Evolutionary conservation across 345 rosid genomes (phyloP), one percentile per base, ranked within the genome.

Genomic region (Citrus sinensis): DNA sequence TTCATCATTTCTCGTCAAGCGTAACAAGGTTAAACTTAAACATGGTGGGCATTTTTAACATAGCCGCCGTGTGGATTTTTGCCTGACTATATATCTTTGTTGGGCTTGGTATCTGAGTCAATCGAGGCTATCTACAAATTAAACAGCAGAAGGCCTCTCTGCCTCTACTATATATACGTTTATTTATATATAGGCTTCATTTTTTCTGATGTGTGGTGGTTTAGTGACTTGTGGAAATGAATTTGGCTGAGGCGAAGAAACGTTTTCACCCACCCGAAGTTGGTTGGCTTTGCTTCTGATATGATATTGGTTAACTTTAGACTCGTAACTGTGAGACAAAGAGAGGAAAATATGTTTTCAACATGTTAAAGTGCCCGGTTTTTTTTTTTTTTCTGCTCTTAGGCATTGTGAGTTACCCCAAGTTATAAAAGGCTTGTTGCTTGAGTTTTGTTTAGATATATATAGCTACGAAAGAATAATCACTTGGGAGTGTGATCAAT

Each of bases 231-330:
- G 37, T 19, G 77, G 34, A 11, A 16, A 58, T 25, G 8, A 24
- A 22, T 54, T 64, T 63, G 73, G 82, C 82, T 66, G 82, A 75
- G 85, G 85, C 76, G 85, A 78, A 63, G 13, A 39, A 67, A 67
- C 35, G 77, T 42, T 40, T 74, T 75, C 80, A 79, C 79, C 85
- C 82, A 80, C 80, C 74, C 76, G 65, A 74, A 37, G 6, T 39
- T 46, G 42, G 58, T 37, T 37, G 76, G 55, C 34, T 73, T 37
- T 35, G 46, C 22, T 55, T 73, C 61, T 25, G 25, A 34, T 61
- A 25, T 8, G 8, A n/a, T 22, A 13, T 2, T 58, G 16, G 19
- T 64, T 16, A 19, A 17, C 7, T 64, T 17, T 34, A 5, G 8
- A 19, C 2, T 39, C 24, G 42, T 54, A 20, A 71, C 27, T 25